These are phyloP conservation scores for Collybia nuda DNA, from an alignment of 768 basidiomycete species.

Conservation along the genomic window DNA sequence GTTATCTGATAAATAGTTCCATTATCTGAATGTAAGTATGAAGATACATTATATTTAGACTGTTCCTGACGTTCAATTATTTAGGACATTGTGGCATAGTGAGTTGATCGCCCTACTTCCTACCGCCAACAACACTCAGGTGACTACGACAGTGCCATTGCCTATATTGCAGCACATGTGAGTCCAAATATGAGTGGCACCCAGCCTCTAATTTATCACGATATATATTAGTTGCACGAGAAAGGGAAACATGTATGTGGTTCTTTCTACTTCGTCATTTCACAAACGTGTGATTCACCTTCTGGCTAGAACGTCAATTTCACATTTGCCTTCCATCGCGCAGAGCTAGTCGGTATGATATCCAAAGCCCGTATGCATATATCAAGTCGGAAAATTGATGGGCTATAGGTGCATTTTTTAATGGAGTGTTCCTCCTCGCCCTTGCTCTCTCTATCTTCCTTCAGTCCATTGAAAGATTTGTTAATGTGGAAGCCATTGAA, in stretches of 20 bases:
- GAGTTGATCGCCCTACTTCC: conserved; percentile 8
- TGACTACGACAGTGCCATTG: conserved; percentile 32
- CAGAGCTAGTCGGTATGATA: conserved; percentile 50
- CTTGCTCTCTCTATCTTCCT: conserved; percentile 50
- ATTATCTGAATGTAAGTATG: conserved; percentile 49
- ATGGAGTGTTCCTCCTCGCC: conserved; percentile 52
- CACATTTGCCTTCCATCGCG: conserved; percentile 56
- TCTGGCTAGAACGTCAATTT: conserved; percentile 42
- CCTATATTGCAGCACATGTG: conserved; percentile 46
- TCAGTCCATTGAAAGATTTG: conserved; percentile 54
- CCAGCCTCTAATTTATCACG: neutral
- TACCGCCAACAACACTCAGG: neutral
- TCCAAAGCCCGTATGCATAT: neutral
- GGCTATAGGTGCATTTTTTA: conserved; percentile 48
- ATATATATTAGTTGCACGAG: conserved; percentile 35
- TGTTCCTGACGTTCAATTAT: neutral
- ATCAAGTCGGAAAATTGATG: neutral
- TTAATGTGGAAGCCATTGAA: conserved; percentile 42
- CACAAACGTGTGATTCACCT: no score
- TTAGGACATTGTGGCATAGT: conserved; percentile 52
- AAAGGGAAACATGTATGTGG: conserved; percentile 40
- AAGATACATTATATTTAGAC: neutral
- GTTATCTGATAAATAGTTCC: conserved; percentile 37
- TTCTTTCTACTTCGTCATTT: no score
- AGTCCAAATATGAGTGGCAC: conserved; percentile 10